These are phyloP conservation scores for Xylaria sp. DNA, from an alignment of 495 filamentous ascomycete species.

Conservation along the genomic window DNA sequence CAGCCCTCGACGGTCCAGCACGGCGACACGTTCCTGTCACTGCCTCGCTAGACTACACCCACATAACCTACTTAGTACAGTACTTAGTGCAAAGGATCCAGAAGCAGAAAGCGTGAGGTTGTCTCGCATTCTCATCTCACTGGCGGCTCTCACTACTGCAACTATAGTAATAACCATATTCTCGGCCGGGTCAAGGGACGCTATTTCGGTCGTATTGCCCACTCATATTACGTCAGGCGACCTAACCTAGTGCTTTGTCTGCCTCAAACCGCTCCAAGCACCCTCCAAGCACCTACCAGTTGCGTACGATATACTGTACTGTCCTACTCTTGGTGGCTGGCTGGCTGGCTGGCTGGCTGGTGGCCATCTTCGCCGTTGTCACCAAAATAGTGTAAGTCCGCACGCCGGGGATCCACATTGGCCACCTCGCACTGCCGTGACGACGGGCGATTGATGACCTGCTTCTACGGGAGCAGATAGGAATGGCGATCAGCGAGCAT, in stretches of 20 bases:
- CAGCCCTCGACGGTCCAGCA: not conserved
- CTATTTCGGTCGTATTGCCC: slow-evolving; percentile 21
- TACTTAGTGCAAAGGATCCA: not conserved
- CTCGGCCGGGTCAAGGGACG: not conserved
- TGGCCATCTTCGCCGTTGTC: not conserved
- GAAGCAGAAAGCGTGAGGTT: too few species aligned
- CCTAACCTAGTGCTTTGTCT: slow-evolving; percentile 20
- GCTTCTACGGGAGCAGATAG: slow-evolving; percentile 3
- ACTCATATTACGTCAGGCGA: slow-evolving; percentile 22
- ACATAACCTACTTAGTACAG: not conserved
- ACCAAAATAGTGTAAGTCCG: not conserved
- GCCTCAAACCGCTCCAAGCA: not conserved
- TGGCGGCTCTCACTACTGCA: not conserved
- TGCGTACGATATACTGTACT: not conserved
- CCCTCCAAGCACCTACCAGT: not conserved
- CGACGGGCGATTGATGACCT: slow-evolving; percentile 11
- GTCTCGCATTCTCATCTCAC: not conserved
- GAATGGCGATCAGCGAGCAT: slow-evolving; percentile 21
- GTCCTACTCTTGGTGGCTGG: not conserved
- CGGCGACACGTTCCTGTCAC: not conserved
- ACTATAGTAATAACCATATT: not conserved
- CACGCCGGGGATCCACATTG: slow-evolving; percentile 9
- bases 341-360: not conserved
- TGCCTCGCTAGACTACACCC: not conserved
- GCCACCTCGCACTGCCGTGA: slow-evolving; percentile 12